These are phyloP conservation scores for Candida nonsorbophila DNA, from an alignment of 805 yeast genomes.

Conservation along the genomic window DNA sequence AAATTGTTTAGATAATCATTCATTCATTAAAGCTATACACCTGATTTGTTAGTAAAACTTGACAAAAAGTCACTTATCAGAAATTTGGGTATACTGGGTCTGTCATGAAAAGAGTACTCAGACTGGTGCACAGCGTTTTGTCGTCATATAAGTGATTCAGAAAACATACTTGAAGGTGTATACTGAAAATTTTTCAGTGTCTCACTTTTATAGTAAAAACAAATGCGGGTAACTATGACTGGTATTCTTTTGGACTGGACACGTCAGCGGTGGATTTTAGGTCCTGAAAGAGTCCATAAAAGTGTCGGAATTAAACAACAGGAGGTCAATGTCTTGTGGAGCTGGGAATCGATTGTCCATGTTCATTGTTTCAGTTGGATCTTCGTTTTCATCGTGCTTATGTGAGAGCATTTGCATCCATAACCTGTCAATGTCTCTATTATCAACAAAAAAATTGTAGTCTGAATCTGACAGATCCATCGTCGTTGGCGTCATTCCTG, in stretches of 20 bases:
- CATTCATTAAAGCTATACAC: too few relatives aligned
- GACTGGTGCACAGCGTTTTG: slow-evolving; percentile 52
- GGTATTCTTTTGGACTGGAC: too few relatives aligned
- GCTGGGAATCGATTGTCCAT: too few relatives aligned
- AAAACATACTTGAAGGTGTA: not conserved
- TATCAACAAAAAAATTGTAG: slow-evolving; percentile 12
- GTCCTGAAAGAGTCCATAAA: too few relatives aligned
- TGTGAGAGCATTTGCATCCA: slow-evolving; percentile 25
- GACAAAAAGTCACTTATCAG: slow-evolving; percentile 28
- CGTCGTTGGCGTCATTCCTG: slow-evolving; percentile 1
- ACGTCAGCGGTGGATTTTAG: too few relatives aligned
- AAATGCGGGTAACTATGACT: slow-evolving; percentile 3
- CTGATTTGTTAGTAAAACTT: slow-evolving; percentile 7
- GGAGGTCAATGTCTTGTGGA: too few relatives aligned
- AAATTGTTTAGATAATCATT: too few relatives aligned
- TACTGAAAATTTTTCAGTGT: not conserved
- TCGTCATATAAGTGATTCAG: slow-evolving; percentile 26
- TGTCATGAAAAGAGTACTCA: slow-evolving; percentile 43
- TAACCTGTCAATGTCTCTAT: slow-evolving; percentile 28
- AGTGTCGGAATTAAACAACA: too few relatives aligned
- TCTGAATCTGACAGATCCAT: slow-evolving; percentile 3
- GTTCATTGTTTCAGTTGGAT: slow-evolving; percentile 2
- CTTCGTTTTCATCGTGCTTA: slow-evolving; percentile 13
- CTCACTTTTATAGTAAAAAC: not conserved
- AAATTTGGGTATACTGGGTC: slow-evolving; percentile 44